Base-by-base conservation (phyloP, 2,329 filamentous ascomycete genomes). In the Beauveria scarabaeidicola region DNA sequence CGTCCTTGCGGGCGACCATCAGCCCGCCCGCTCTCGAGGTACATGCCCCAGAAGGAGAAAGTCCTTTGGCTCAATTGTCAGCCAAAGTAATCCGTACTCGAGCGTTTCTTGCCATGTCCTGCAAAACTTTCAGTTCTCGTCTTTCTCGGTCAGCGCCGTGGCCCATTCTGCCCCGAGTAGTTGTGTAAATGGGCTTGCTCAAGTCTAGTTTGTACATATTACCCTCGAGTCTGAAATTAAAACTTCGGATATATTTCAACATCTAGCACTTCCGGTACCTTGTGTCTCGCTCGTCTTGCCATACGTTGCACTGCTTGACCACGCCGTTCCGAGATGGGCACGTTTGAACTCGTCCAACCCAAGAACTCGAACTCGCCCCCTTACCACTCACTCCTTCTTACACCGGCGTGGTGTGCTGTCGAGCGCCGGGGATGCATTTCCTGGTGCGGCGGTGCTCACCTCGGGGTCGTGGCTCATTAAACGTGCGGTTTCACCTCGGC, bases 401-500 rank as follows among this genome's bases (percentile, higher is more conserved):
- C 23, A 23, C 23, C 3, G 11, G 32, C 11, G 11, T 44, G n/a
- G 6, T 19, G 21, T 32, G 25, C 43, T 57, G 43, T 29, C 23
- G 17, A 48, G 43, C 17, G 29, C 43, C 23, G 25, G 36, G 36
- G 23, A 23, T 21, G 23, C 23, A n/a, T 17, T n/a, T 27, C 9
- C 19, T 13, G 19, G 38, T n/a, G n/a, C n/a, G n/a, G n/a, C n/a
- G n/a, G n/a, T 43, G 15, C 38, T 53, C 51, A 41, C 21, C 23
- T 10, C 25, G 50, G 50, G 47, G 5, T 21, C 25, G 41, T 38
- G 10, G 17, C 46, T 58, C 84, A 88, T 65, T 89, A 59, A 73
- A 77, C 11, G 81, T 83, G 65, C 74, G 90, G 23, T 78, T 80
- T 4, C 90, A 89, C 64, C 76, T 88, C 61, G 77, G 81, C 23